Evolutionary conservation across 208 protist species (phyloP).

Genomic region (Trypanosoma mega): DNA sequence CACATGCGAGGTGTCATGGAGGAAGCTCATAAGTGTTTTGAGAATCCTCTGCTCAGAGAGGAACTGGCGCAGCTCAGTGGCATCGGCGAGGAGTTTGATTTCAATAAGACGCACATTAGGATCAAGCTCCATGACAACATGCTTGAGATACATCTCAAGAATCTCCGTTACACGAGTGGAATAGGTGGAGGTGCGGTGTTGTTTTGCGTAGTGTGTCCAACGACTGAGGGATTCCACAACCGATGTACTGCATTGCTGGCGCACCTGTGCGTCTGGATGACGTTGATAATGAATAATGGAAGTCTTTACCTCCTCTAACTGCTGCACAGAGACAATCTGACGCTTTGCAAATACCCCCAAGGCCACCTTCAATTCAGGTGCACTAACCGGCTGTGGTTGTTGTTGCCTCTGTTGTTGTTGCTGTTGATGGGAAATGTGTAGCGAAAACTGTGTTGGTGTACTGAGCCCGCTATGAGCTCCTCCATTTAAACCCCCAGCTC

Average conservation of each 20-base stretch:
- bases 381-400: slow-evolving; percentile 6
- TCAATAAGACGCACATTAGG: slow-evolving; percentile 63
- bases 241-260: slow-evolving; percentile 67
- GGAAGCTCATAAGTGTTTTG: slow-evolving; percentile 76
- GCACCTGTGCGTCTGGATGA: slow-evolving; percentile 68
- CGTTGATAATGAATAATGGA: slow-evolving; percentile 74
- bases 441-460: no score
- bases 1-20: slow-evolving; percentile 65
- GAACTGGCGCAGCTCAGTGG: slow-evolving; percentile 61
- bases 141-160: slow-evolving; percentile 82
- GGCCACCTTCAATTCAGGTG: slow-evolving; percentile 69
- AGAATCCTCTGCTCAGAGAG: slow-evolving; percentile 76
- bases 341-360: slow-evolving; percentile 70
- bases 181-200: slow-evolving; percentile 81
- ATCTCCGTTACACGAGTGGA: slow-evolving; percentile 84
- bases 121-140: slow-evolving; percentile 79
- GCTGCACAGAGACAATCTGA: slow-evolving; percentile 69
- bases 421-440: slow-evolving; percentile 6
- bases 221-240: slow-evolving; percentile 61
- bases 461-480: no score
- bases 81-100: slow-evolving; percentile 65
- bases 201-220: slow-evolving; percentile 76
- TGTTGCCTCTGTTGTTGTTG: slow-evolving; percentile 3
- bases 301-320: slow-evolving; percentile 75
- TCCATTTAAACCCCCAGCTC: no score